A percentile compares a stretch with the other conserved stretches of the same genome.
These are phyloP conservation scores for Debaryomyces nepalensis DNA, from an alignment of 1,139 yeast species.

Conservation along the genomic window DNA sequence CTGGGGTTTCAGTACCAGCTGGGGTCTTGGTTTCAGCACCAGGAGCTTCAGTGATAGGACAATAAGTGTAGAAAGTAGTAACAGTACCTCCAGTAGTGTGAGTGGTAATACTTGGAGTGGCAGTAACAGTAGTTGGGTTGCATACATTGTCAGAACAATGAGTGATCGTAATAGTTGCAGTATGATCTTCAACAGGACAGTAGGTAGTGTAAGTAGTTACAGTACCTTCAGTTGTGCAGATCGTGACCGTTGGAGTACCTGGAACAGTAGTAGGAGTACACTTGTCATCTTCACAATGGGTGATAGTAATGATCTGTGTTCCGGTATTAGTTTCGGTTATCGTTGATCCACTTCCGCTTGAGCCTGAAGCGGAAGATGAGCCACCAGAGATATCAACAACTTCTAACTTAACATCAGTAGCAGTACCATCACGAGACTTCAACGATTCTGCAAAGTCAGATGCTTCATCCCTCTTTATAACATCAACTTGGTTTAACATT, in stretches of 20 bases:
- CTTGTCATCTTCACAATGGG: conserved; percentile 45
- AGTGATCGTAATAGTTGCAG: conserved; percentile 43
- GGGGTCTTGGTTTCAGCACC: conserved; percentile 24
- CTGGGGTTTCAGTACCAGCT: conserved; percentile 37
- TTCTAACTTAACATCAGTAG: conserved; percentile 23
- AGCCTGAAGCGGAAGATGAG: conserved; percentile 17
- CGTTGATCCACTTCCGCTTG: conserved; percentile 19
- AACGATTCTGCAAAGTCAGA: conserved; percentile 38
- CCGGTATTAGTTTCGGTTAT: conserved; percentile 22
- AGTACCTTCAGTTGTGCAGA: conserved; percentile 29
- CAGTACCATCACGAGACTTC: conserved; percentile 35
- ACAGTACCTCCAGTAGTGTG: conserved; percentile 29
- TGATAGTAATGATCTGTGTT: conserved; percentile 38
- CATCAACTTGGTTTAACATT: conserved; percentile 27
- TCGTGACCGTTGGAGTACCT: conserved; percentile 30
- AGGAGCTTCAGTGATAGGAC: conserved; percentile 32
- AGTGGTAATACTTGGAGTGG: conserved; percentile 46
- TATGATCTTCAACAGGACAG: conserved; percentile 30
- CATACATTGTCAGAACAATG: conserved; percentile 46
- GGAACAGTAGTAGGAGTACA: conserved; percentile 38
- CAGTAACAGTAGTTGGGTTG: conserved; percentile 30
- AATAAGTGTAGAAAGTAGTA: conserved; percentile 45
- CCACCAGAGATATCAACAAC: conserved; percentile 27
- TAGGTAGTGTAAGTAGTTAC: conserved; percentile 39
- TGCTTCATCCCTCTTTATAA: conserved; percentile 34